Conservation (phyloP, 2,329 filamentous ascomycete species). For the Colletotrichum karsti region DNA sequence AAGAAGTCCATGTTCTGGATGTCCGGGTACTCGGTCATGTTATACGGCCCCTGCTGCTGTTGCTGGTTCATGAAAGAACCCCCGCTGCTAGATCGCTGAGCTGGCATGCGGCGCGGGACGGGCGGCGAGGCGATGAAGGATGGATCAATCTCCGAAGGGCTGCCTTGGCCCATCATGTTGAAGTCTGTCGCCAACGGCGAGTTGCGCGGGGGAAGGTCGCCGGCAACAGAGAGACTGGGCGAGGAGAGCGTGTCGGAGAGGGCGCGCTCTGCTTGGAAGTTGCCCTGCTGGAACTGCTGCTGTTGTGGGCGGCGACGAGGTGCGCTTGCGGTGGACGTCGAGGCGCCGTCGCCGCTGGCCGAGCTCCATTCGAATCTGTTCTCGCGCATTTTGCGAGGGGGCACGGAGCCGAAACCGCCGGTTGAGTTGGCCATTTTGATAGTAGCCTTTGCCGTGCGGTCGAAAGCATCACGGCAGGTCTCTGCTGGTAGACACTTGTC, state of each 20-base stretch:
- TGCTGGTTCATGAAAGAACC: conserved; percentile 42
- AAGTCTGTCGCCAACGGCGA: conserved; percentile 51
- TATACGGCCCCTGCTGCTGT: conserved; percentile 39
- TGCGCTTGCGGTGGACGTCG: conserved; percentile 33
- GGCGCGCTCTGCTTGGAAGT: conserved; percentile 43
- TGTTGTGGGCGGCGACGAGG: conserved; percentile 31
- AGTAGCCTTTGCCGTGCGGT: conserved; percentile 93
- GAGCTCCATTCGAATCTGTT: conserved; percentile 39
- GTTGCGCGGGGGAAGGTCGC: conserved; percentile 46
- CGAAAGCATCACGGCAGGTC: conserved; percentile 93
- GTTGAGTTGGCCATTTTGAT: conserved; percentile 93
- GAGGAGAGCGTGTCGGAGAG: conserved; percentile 51
- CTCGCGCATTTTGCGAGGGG: conserved; percentile 22
- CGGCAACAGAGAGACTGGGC: conserved; percentile 45
- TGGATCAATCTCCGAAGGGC: conserved; percentile 47
- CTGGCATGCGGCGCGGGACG: conserved; percentile 45
- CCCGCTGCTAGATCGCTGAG: conserved; percentile 40
- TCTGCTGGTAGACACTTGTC: conserved; percentile 96
- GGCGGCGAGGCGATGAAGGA: conserved; percentile 55
- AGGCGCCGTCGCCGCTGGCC: conserved; percentile 34
- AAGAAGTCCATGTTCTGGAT: conserved; percentile 64
- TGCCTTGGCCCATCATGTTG: conserved; percentile 42
- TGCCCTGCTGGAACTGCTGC: conserved; percentile 30
- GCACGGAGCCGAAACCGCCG: conserved; percentile 73
- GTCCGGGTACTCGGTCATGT: conserved; percentile 52